Base-by-base conservation (phyloP, 1,284 basidiomycete genomes). In the Neolentinus lepideus region DNA sequence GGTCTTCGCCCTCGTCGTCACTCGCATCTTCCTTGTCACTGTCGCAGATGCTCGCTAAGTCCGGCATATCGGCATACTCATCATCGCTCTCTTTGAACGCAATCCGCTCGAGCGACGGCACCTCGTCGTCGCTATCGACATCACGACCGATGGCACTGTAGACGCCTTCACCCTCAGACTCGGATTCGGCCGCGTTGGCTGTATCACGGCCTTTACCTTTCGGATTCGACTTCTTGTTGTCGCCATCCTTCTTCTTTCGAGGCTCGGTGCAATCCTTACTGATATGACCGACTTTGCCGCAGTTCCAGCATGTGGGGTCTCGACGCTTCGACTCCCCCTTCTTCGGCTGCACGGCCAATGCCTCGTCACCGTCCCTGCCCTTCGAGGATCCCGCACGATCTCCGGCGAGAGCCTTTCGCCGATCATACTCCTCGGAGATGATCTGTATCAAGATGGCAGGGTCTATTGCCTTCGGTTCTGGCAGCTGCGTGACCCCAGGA, bases 401-500 rank as follows among this genome's bases (percentile, higher is more conserved):
- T 1, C 6, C 24, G 10, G n/a, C 36, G 29, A 62, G 57, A 1
- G 51, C 33, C 8, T 54, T 47, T n/a, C 66, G 58, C 21, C 62
- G 61, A 4, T 70, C 61, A 14, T 63, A 67, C 50, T 71, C 67
- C 26, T 73, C 63, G 2, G 58, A 51, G 14, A 72, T 63, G 0
- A 67, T 14, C 0, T 57, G 54, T 35, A 69, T 64, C 1, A 71
- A 55, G 1, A 56, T 36, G 19, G 66, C 59, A 1, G 64, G 61
- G 10, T n/a, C n/a, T n/a, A n/a, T n/a, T n/a, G n/a, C n/a, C n/a
- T n/a, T 58, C 56, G 21, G 69, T 60, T 35, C 58, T 57, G 1
- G 55, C 54, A 1, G 56, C 19, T 1, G 2, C 45, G 25, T 6
- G n/a, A 35, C 22, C 21, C 36, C 21, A 16, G 22, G 36, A 26